Evolutionary conservation across 768 basidiomycete species (phyloP).

Genomic region (Lactarius vividus): DNA sequence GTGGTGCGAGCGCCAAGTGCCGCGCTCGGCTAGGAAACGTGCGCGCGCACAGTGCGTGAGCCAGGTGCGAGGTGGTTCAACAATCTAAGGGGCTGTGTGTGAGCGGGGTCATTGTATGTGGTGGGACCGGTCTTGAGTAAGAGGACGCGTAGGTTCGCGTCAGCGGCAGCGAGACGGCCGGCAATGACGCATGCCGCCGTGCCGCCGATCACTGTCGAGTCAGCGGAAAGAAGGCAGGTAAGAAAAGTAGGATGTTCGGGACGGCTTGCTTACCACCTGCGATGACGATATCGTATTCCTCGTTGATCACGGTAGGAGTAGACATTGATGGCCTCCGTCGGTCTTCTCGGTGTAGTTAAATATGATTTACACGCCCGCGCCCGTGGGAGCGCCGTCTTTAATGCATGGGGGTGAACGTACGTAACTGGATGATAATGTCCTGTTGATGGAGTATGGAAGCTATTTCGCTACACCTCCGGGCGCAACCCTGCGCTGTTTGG

Average conservation of each 20-base stretch:
- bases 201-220: conserved; percentile 34
- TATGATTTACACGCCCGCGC: too few relatives aligned
- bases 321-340: too few relatives aligned
- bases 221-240: not conserved
- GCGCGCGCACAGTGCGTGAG: conserved; percentile 43
- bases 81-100: conserved; percentile 55
- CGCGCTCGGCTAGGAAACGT: conserved; percentile 40
- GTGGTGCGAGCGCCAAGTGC: conserved; percentile 45
- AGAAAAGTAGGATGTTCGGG: not conserved
- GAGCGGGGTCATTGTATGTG: conserved; percentile 42
- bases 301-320: too few relatives aligned
- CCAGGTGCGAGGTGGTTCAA: conserved; percentile 41
- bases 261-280: conserved; percentile 28
- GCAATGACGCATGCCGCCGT: conserved; percentile 54
- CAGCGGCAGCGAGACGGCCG: conserved; percentile 51
- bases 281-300: not conserved
- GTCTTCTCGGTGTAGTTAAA: too few relatives aligned
- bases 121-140: conserved; percentile 58
- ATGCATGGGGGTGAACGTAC: too few relatives aligned
- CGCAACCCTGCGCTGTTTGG: too few relatives aligned
- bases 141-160: conserved; percentile 54
- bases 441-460: too few relatives aligned
- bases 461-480: too few relatives aligned
- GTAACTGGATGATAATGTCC: too few relatives aligned
- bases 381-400: too few relatives aligned